phyloP scores from a whole-genome alignment of 805 yeast genomes.

The Candida easanensis region DNA sequence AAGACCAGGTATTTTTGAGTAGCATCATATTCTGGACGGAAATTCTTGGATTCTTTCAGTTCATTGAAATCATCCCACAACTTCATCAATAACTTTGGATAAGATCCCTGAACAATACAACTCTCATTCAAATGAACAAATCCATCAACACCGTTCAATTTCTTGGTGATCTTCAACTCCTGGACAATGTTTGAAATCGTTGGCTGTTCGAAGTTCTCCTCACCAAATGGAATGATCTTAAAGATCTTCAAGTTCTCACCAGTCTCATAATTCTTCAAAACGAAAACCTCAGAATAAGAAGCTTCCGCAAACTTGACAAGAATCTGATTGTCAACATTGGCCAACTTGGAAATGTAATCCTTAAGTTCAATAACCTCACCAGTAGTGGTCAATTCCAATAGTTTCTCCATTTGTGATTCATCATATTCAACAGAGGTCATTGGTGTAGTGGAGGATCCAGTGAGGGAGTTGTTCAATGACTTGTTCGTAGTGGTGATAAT shows the following conservation, averaged over 20 bases:
- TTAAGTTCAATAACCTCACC: slow-evolving; percentile 33
- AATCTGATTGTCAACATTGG: slow-evolving; percentile 30
- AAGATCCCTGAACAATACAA: slow-evolving; percentile 44
- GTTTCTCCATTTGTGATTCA: slow-evolving; percentile 29
- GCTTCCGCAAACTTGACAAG: slow-evolving; percentile 45
- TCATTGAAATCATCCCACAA: slow-evolving; percentile 42
- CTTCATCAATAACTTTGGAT: slow-evolving; percentile 38
- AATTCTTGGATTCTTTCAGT: slow-evolving; percentile 30
- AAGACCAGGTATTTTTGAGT: slow-evolving; percentile 33
- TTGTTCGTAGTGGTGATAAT: slow-evolving; percentile 11
- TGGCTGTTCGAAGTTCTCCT: slow-evolving; percentile 39
- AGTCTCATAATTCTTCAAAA: slow-evolving; percentile 26
- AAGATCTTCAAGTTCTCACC: slow-evolving; percentile 34
- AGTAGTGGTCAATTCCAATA: slow-evolving; percentile 36
- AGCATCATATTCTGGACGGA: slow-evolving; percentile 37
- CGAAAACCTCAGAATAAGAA: slow-evolving; percentile 43
- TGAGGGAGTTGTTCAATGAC: background rate
- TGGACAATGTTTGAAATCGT: slow-evolving; percentile 41
- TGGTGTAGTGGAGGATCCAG: slow-evolving; percentile 19
- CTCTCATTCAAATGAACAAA: slow-evolving; percentile 43
- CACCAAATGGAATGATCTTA: slow-evolving; percentile 54
- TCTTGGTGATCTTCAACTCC: slow-evolving; percentile 43
- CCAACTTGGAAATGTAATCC: slow-evolving; percentile 23
- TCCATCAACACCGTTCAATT: slow-evolving; percentile 40
- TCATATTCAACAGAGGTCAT: slow-evolving; percentile 18